Conservation (phyloP, 805 yeast genomes). For the Saccharomycopsis schoenii region DNA sequence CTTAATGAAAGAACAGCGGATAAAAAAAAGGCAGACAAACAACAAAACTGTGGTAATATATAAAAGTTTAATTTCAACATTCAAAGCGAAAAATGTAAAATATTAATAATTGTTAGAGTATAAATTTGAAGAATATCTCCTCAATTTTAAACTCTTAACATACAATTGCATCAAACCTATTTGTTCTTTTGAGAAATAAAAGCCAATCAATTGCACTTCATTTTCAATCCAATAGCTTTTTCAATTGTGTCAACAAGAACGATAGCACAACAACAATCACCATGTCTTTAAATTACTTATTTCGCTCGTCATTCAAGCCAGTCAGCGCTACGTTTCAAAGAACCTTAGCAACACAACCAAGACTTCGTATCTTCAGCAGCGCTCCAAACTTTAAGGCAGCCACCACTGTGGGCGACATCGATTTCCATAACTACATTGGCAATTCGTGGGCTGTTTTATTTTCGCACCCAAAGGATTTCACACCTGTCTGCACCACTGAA, state of each 20-base stretch:
- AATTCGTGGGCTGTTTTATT: conserved; percentile 82
- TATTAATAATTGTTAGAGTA: no score
- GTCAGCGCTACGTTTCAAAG: background rate
- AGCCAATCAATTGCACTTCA: no score
- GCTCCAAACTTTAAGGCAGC: conserved; percentile 87
- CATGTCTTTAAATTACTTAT: background rate
- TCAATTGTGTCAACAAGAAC: background rate
- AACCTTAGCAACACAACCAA: conserved; percentile 34
- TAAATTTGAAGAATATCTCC: no score
- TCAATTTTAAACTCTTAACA: no score
- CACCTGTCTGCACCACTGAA: conserved; percentile 96
- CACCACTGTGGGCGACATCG: conserved; percentile 72
- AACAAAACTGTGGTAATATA: no score
- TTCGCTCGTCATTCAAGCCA: background rate
- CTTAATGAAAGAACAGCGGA: no score
- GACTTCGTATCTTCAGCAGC: conserved; percentile 66
- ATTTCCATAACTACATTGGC: conserved; percentile 82
- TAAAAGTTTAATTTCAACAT: no score
- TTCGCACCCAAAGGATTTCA: conserved; percentile 94
- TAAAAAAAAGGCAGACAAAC: no score
- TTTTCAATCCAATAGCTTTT: background rate
- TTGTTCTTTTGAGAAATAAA: no score
- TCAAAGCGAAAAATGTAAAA: no score
- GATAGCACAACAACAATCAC: background rate
- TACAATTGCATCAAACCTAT: no score